Evolutionary conservation across 192 early-diverging fungal genomes (phyloP), one percentile per base, ranked within the genome.

Genomic region (Coemansia pectinata): DNA sequence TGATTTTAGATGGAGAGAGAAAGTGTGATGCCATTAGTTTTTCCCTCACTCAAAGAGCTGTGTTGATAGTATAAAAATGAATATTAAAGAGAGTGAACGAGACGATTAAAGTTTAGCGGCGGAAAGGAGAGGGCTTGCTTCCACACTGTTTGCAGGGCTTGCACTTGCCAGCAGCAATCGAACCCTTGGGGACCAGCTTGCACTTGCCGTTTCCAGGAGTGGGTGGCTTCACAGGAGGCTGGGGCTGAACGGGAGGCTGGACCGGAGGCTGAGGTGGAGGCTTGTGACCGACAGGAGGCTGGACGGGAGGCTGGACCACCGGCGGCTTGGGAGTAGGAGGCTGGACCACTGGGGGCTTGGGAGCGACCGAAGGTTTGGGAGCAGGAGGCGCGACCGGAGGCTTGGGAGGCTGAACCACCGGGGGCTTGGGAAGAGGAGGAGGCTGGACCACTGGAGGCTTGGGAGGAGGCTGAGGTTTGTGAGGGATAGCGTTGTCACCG

Each of bases 161-260:
- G 76, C 81, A 83, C 81, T 83, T 83, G 70, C 81, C 81, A 21
- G 81, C 81, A 36, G 81, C 81, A 42, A 83, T 83, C 39, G 81
- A 83, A 72, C 81, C 81, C 76, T 73, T 75, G 41, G 81, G 76
- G 23, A 83, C 61, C 42, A 72, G 81, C 76, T 70, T 83, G 81
- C 76, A 78, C 76, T 83, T 83, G 79, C 81, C 76, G 55, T 58
- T 58, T 2, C 55, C 55, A 23, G 55, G 55, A 15, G 53, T 19
- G 12, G 53, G 53, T 4, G 52, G 52, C 52, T 55, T 25, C 25
- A 55, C 50, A 25, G 50, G 23, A 2, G 52, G 52, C 52, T 55
- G 48, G 8, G 48, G 48, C 48, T 52, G 48, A 12, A 52, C 48
- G 7, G 34, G 36, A 38, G 36, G 36, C 34, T 36, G 34, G 34